phyloP scores from a whole-genome alignment of 2,329 filamentous ascomycete genomes.

The Neofusicoccum laricinum region DNA sequence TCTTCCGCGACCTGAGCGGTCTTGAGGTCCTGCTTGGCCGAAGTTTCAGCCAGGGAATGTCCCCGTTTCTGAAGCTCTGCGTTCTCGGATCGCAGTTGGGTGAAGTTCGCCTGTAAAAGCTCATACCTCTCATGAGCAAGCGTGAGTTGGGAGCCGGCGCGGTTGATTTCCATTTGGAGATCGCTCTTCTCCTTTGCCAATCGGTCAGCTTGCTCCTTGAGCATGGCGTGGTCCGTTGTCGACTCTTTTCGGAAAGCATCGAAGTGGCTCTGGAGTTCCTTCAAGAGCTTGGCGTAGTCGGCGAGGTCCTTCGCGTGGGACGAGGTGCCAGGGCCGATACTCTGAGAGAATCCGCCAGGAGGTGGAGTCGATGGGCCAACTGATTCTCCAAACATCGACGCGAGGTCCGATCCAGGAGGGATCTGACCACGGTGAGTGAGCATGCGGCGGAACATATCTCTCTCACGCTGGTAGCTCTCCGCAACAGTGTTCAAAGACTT shows the following conservation, averaged over 20 bases:
- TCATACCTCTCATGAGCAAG: slow-evolving; percentile 81
- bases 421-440: slow-evolving; percentile 70
- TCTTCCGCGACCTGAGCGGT: slow-evolving; percentile 93
- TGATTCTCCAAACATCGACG: slow-evolving; percentile 69
- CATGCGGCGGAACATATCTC: slow-evolving; percentile 96
- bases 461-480: slow-evolving; percentile 91
- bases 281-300: slow-evolving; percentile 73
- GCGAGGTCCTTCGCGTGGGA: slow-evolving; percentile 58
- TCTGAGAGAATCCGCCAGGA: slow-evolving; percentile 37
- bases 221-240: slow-evolving; percentile 71
- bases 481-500: slow-evolving; percentile 77
- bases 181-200: slow-evolving; percentile 78
- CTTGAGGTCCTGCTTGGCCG: slow-evolving; percentile 84
- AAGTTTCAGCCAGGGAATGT: slow-evolving; percentile 72
- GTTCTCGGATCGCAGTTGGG: slow-evolving; percentile 80
- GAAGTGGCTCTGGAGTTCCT: slow-evolving; percentile 85
- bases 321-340: slow-evolving; percentile 20
- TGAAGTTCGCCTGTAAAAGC: slow-evolving; percentile 85
- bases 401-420: slow-evolving; percentile 59
- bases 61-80: slow-evolving; percentile 80
- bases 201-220: slow-evolving; percentile 81
- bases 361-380: slow-evolving; percentile 56
- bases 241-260: slow-evolving; percentile 88
- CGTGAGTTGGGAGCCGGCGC: slow-evolving; percentile 74
- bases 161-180: slow-evolving; percentile 78